Conservation (phyloP, 768 basidiomycete genomes). For the Agrocybe praecox region DNA sequence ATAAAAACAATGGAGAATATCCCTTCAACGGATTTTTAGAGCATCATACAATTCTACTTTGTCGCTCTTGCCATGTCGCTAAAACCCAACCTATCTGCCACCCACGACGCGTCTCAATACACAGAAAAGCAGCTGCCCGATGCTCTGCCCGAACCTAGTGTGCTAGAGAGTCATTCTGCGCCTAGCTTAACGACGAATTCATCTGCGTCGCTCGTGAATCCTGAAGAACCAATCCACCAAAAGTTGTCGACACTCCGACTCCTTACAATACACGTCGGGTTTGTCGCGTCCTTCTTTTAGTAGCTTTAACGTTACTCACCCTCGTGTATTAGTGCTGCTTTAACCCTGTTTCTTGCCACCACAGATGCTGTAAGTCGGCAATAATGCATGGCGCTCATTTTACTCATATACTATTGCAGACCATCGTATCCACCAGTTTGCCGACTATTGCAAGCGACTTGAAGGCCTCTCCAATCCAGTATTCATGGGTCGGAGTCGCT, state of each 20-base stretch:
- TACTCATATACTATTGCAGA: slow-evolving; percentile 29
- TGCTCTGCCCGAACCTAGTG: slow-evolving; percentile 2
- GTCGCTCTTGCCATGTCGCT: background rate
- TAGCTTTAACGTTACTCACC: slow-evolving; percentile 6
- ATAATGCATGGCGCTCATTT: background rate
- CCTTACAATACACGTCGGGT: slow-evolving; percentile 73
- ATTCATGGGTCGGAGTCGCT: slow-evolving; percentile 85
- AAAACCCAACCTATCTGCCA: slow-evolving; percentile 5
- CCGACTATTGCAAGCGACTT: slow-evolving; percentile 80
- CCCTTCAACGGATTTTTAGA: slow-evolving; percentile 12
- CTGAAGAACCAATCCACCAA: slow-evolving; percentile 12
- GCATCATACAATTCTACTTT: background rate
- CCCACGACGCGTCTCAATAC: slow-evolving; percentile 2
- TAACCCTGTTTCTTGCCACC: slow-evolving; percentile 83
- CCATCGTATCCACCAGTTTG: slow-evolving; percentile 80
- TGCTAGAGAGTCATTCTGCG: slow-evolving; percentile 18
- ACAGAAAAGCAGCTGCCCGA: slow-evolving; percentile 9
- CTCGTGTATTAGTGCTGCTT: slow-evolving; percentile 58
- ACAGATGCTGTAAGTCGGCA: slow-evolving; percentile 70
- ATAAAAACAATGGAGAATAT: slow-evolving; percentile 29
- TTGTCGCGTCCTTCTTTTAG: slow-evolving; percentile 16
- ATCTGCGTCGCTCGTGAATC: slow-evolving; percentile 32
- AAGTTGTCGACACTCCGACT: slow-evolving; percentile 58
- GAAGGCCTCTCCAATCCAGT: slow-evolving; percentile 66
- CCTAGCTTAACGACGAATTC: slow-evolving; percentile 30